Conservation (phyloP, 352 stramenopile genomes). For the Globisporangium uncinulatum region DNA sequence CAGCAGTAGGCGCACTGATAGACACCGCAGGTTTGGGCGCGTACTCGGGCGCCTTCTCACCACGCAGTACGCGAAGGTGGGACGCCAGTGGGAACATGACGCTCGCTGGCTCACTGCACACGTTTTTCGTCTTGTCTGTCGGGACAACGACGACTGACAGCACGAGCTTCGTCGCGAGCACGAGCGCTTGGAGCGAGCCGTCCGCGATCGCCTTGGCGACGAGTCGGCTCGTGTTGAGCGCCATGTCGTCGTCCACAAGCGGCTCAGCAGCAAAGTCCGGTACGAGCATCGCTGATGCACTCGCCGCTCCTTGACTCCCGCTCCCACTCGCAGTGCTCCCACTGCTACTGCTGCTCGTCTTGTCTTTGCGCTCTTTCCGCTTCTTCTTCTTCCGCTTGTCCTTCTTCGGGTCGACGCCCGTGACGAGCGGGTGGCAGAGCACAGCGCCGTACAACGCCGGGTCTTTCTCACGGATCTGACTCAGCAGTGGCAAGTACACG, state of each 20-base stretch:
- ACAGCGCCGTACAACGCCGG: conserved; percentile 80
- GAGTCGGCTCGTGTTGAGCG: conserved; percentile 65
- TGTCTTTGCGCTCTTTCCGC: conserved; percentile 80
- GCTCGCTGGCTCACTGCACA: conserved; percentile 9
- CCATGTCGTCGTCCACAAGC: conserved; percentile 46
- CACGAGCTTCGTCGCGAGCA: conserved; percentile 69
- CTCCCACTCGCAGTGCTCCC: conserved; percentile 13
- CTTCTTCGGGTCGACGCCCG: conserved; percentile 67
- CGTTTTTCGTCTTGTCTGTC: neutral
- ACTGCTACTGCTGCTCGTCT: conserved; percentile 21
- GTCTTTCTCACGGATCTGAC: conserved; percentile 72
- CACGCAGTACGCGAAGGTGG: conserved; percentile 70
- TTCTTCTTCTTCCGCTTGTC: conserved; percentile 86
- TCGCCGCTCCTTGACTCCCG: neutral
- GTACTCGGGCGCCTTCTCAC: conserved; percentile 53
- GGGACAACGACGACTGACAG: conserved; percentile 32
- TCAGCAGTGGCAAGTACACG: conserved; percentile 75
- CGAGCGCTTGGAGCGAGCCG: conserved; percentile 63
- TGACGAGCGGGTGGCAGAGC: conserved; percentile 77
- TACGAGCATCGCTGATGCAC: conserved; percentile 42
- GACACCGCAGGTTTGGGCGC: conserved; percentile 15
- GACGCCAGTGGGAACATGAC: conserved; percentile 43
- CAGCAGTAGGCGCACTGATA: neutral
- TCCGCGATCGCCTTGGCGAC: conserved; percentile 72
- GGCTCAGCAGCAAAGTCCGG: conserved; percentile 61